Percentiles rank a stretch among this genome's conserved stretches.
Conservation (phyloP, 345 rosid species). For the Noccaea bulbosa region DNA sequence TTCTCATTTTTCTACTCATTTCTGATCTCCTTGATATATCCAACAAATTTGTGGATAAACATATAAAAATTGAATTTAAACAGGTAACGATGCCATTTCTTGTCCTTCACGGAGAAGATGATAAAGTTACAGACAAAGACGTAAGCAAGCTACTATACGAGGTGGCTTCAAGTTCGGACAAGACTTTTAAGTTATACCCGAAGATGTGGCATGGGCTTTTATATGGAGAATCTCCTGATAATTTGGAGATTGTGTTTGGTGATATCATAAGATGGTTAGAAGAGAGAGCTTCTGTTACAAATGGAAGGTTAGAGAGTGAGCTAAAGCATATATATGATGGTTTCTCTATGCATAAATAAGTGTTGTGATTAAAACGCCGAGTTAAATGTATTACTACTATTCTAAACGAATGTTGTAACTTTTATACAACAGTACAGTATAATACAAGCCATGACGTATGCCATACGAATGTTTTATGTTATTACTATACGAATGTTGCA, state of each 20-base stretch:
- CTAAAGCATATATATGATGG: conserved; percentile 19
- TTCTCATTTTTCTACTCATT: neutral
- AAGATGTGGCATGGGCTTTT: conserved; percentile 94
- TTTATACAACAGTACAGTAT: conserved; percentile 7
- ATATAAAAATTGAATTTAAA: conserved; percentile 2
- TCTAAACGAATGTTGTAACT: neutral
- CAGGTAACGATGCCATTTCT: conserved; percentile 77
- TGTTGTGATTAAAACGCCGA: neutral
- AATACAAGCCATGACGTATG: neutral
- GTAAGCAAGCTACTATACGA: conserved; percentile 59
- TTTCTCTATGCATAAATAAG: conserved; percentile 1
- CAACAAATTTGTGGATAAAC: conserved; percentile 3
- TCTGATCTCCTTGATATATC: neutral
- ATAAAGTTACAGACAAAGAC: conserved; percentile 70
- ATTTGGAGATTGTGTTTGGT: conserved; percentile 63
- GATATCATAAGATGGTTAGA: conserved; percentile 75
- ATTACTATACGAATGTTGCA: too few species aligned
- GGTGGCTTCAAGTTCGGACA: conserved; percentile 64
- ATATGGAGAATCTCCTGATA: conserved; percentile 72
- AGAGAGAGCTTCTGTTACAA: conserved; percentile 44
- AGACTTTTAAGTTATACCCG: conserved; percentile 72
- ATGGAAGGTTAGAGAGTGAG: conserved; percentile 58
- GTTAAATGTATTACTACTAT: neutral
- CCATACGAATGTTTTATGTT: too few species aligned
- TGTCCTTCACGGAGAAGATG: conserved; percentile 82